These are phyloP conservation scores for Apophysomyces trapeziformis DNA, from an alignment of 371 early-diverging fungal genomes.

Conservation along the genomic window DNA sequence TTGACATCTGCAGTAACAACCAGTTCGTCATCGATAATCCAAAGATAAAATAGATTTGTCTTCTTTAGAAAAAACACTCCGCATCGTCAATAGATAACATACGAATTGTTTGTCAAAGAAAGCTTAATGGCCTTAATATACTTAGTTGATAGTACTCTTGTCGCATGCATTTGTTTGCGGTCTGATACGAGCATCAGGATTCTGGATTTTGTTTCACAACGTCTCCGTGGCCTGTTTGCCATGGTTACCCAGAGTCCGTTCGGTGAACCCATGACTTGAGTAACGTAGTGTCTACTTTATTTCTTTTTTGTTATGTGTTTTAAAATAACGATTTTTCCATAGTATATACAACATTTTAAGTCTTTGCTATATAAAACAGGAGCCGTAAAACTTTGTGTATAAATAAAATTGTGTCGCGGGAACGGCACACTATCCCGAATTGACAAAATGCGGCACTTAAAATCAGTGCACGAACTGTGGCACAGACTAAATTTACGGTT, in stretches of 20 bases:
- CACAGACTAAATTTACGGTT: neutral
- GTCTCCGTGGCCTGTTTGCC: too few relatives aligned
- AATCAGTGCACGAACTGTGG: conserved; percentile 3
- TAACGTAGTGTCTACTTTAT: neutral
- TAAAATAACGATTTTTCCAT: neutral
- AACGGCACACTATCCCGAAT: neutral
- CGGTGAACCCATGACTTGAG: conserved; percentile 4
- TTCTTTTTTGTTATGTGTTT: neutral
- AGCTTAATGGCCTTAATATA: too few relatives aligned
- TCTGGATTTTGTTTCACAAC: too few relatives aligned
- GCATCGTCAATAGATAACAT: too few relatives aligned
- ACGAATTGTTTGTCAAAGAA: too few relatives aligned
- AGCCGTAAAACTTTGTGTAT: neutral
- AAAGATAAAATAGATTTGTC: too few relatives aligned
- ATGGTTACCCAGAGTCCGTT: neutral
- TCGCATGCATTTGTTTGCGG: too few relatives aligned
- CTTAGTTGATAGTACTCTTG: too few relatives aligned
- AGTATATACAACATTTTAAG: neutral
- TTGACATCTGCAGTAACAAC: too few relatives aligned
- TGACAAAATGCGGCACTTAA: conserved; percentile 3
- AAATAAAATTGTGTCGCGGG: neutral
- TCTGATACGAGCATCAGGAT: too few relatives aligned
- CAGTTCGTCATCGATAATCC: too few relatives aligned
- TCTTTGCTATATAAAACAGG: neutral
- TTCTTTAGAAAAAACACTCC: too few relatives aligned